Percentiles rank a stretch among this genome's conserved stretches.
phyloP scores from a whole-genome alignment of 2,329 filamentous ascomycete genomes.

The Diaporthe longicolla region DNA sequence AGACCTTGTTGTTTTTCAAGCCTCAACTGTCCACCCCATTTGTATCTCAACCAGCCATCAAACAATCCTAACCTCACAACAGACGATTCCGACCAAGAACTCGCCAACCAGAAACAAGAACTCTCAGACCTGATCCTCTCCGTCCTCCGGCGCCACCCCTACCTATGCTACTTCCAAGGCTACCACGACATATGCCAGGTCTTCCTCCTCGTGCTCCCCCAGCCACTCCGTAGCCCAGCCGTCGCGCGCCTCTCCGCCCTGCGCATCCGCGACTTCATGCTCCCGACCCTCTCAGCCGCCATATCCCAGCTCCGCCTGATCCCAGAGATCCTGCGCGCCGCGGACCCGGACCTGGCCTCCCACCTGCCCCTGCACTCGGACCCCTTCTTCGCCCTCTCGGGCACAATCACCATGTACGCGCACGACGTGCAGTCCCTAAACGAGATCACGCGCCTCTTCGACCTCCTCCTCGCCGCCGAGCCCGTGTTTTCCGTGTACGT shows the following conservation, averaged over 20 bases:
- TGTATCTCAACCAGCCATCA: neutral
- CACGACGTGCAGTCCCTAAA: conserved; percentile 94
- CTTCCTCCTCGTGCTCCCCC: conserved; percentile 85
- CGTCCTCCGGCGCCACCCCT: conserved; percentile 84
- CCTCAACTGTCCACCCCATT: too few species aligned
- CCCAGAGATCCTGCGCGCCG: conserved; percentile 81
- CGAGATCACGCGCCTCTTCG: conserved; percentile 91
- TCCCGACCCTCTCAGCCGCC: conserved; percentile 86
- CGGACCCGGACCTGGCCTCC: conserved; percentile 78
- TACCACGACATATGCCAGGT: conserved; percentile 99
- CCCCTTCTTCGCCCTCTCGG: conserved; percentile 94
- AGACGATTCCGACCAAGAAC: conserved; percentile 79
- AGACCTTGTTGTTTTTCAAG: conserved; percentile 17
- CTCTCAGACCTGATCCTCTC: conserved; percentile 85
- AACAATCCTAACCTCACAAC: conserved; percentile 15
- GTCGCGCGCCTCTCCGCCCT: conserved; percentile 88
- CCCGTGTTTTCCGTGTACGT: conserved; percentile 93
- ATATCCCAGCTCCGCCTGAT: conserved; percentile 89
- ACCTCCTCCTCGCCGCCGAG: conserved; percentile 88
- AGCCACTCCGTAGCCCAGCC: conserved; percentile 70
- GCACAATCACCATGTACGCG: conserved; percentile 94
- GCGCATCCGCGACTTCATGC: conserved; percentile 97
- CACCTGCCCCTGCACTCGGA: conserved; percentile 81
- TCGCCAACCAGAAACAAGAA: conserved; percentile 79
- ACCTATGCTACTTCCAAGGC: conserved; percentile 96